Base-by-base conservation (phyloP, 2,329 filamentous ascomycete genomes). In the Ceratocystis diversiconidia region DNA sequence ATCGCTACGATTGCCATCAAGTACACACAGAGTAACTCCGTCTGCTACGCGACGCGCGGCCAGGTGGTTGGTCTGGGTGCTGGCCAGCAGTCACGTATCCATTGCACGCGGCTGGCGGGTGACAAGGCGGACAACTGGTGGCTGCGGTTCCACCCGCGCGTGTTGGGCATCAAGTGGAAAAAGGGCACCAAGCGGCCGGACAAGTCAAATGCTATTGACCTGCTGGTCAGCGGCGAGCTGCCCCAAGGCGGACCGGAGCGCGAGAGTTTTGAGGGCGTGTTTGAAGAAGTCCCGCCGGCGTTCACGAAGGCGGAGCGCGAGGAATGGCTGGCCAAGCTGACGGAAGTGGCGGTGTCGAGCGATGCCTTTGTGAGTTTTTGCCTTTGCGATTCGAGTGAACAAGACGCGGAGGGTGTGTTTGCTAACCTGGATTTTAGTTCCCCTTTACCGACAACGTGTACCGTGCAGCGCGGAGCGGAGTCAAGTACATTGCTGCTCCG, bases 71-170 rank as follows among this genome's bases (percentile, higher is more conserved):
- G 94, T 70, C 85, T 99, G 65, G 94, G 94, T 70, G 94, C 94
- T 65, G 94, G 94, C 68, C 94, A 99, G 77, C 94, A 99, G 79
- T 95, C 90, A 68, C 88, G 94, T 71, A 99, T 99, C 71, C 94
- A 99, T 82, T 99, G 94, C 84, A 99, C 94, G 52, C 88, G 94
- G 70, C 85, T 99, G 63, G 94, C 94, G 10, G 94, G 94, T 68
- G 92, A 97, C 80, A 99, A 99, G 82, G 90, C 92, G 61, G 94
- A 99, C 77, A 96, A 95, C 82, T 97, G 92, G 92, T 99, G 92
- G 94, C 88, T 99, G 82, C 89, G 94, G 72, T 97, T 97, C 85
- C 89, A 96, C 80, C 87, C 90, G 71, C 87, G 90, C 64, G 89
- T 94, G 12, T 82, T 97, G 62, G 82, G 80, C 73, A 87, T 99